These are phyloP conservation scores for Wickerhamiella spandovensis DNA, from an alignment of 805 yeast species.

Conservation along the genomic window DNA sequence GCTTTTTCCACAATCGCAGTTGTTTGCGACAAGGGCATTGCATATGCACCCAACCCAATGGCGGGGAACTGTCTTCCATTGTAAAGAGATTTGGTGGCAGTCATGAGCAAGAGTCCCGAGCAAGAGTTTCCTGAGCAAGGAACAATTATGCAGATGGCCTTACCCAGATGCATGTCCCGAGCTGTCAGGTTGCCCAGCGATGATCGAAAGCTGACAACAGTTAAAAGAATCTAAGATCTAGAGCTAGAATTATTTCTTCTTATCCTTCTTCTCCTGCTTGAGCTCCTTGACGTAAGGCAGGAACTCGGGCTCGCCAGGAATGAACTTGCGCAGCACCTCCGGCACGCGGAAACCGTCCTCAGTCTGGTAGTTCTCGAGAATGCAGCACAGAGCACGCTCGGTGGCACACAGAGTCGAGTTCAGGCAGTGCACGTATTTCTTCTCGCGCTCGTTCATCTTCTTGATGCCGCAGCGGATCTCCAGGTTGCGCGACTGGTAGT, in stretches of 20 bases:
- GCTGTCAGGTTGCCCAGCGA: neutral
- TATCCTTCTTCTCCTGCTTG: constrained; percentile 17
- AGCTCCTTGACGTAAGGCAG: constrained; percentile 80
- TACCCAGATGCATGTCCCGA: no score
- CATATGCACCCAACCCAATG: constrained; percentile 19
- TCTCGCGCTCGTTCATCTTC: constrained; percentile 86
- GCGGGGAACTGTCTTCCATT: constrained; percentile 9
- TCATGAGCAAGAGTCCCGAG: neutral
- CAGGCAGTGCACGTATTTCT: constrained; percentile 96
- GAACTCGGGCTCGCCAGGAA: constrained; percentile 98
- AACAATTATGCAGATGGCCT: no score
- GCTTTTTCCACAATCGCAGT: constrained; percentile 40
- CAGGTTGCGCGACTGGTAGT: constrained; percentile 95
- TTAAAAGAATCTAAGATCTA: neutral
- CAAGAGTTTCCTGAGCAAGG: neutral
- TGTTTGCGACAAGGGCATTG: constrained; percentile 11
- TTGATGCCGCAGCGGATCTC: constrained; percentile 98
- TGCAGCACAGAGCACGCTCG: constrained; percentile 95
- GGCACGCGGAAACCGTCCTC: constrained; percentile 91
- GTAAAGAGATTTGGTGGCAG: neutral
- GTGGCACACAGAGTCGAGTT: constrained; percentile 97
- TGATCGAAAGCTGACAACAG: neutral
- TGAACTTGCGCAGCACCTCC: constrained; percentile 87
- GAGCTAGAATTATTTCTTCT: constrained; percentile 3
- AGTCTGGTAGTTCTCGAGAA: constrained; percentile 94